A percentile compares a stretch with the other conserved stretches of the same genome.
These are phyloP conservation scores for Eimeria falciformis DNA, from an alignment of 169 alveolate genomes.

Conservation along the genomic window DNA sequence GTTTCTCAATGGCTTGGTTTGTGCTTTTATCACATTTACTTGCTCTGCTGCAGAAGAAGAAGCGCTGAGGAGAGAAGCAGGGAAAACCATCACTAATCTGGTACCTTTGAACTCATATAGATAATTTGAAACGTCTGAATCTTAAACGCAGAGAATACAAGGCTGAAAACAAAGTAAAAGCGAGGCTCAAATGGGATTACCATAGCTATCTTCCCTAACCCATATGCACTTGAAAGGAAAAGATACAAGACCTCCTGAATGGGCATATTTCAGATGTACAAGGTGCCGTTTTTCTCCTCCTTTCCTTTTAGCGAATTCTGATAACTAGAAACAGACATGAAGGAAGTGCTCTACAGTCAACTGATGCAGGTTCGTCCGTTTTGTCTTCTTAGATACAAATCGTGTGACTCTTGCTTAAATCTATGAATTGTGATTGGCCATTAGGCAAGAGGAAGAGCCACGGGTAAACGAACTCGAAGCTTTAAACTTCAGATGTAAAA, in stretches of 20 bases:
- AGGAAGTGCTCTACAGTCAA: neutral
- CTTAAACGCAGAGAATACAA: neutral
- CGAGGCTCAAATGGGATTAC: neutral
- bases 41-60: neutral
- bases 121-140: neutral
- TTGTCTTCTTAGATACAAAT: neutral
- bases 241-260: neutral
- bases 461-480: slow-evolving; percentile 22
- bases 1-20: neutral
- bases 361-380: neutral
- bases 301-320: neutral
- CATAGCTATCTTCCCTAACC: neutral
- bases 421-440: no score
- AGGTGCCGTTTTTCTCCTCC: no score
- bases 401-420: neutral
- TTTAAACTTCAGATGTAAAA: neutral
- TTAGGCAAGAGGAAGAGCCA: slow-evolving; percentile 51
- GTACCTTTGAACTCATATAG: neutral
- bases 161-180: neutral
- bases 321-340: neutral
- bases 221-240: neutral
- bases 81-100: neutral
- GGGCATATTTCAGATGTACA: neutral
- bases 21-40: neutral
- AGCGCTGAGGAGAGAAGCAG: slow-evolving; percentile 19